Percentiles rank a stretch among this genome's conserved stretches.
Conservation (phyloP, 1,284 basidiomycete genomes). For the Microbotryomycetes sp. region DNA sequence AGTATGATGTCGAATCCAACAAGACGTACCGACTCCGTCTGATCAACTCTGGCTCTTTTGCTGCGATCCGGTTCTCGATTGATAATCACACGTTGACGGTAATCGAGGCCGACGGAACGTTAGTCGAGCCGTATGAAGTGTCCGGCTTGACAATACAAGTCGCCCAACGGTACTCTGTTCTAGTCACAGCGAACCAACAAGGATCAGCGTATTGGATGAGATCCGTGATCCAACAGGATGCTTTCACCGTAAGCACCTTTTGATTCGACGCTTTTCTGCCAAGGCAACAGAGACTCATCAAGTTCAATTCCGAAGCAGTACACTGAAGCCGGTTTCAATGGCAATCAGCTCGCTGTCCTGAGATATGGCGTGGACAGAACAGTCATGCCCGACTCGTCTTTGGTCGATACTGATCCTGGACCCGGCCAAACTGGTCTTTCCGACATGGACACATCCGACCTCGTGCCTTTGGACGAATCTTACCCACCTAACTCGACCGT, state of each 20-base stretch:
- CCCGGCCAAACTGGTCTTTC: constrained; percentile 1
- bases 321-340: constrained; percentile 39
- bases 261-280: too few relatives aligned
- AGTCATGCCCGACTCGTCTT: constrained; percentile 3
- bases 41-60: constrained; percentile 39
- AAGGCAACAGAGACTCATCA: too few relatives aligned
- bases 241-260: constrained; percentile 37
- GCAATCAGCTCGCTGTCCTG: constrained; percentile 41
- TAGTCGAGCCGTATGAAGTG: constrained; percentile 42
- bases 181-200: constrained; percentile 43
- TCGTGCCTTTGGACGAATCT: constrained; percentile 9
- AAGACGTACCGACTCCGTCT: constrained; percentile 24
- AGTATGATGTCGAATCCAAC: constrained; percentile 2
- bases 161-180: constrained; percentile 48
- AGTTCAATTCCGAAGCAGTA: constrained; percentile 29
- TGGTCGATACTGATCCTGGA: neutral
- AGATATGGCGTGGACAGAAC: constrained; percentile 32
- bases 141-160: constrained; percentile 44
- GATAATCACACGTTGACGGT: constrained; percentile 48
- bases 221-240: constrained; percentile 41
- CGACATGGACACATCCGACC: constrained; percentile 13
- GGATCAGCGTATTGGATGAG: constrained; percentile 45
- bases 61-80: constrained; percentile 46
- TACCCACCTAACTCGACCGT: constrained; percentile 21
- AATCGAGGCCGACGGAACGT: constrained; percentile 48